Evolutionary conservation across 306 rosid species (phyloP), one percentile per base, ranked within the genome.

Genomic region (Phaseolus lunatus): DNA sequence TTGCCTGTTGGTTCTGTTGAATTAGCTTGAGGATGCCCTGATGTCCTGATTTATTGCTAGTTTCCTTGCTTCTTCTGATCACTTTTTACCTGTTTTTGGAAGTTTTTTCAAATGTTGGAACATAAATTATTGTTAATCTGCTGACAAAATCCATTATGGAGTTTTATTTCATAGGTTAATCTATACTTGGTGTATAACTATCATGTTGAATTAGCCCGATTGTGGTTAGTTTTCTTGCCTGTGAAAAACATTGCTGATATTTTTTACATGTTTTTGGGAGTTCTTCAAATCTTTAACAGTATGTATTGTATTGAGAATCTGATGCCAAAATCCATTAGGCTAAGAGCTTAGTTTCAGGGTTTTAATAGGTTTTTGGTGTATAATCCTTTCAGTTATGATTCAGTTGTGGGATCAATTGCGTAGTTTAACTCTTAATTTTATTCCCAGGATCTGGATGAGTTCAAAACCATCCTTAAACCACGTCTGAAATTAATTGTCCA

Each of bases 391-490:
- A 35, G 18, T 44, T 35, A 70, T 14, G 58, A 70, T 64, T 63
- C 67, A 39, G 41, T 65, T 86, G n/a, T 59, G 35, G 39, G 78
- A 56, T 59, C 80, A 63, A 54, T 65, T 63, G 3, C 33, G 43
- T 62, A 72, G 54, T 65, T 79, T 65, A 76, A 58, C 57, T 45
- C 70, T 54, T 70, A 70, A 68, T 84, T 81, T 79, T 67, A 83
- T 83, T 78, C 27, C 65, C 83, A 92, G 99, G 99, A 92, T 87
- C 93, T 96, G 67, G 98, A 96, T 78, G 99, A 96, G 88, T 96
- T 96, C 84, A 96, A 88, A 88, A 91, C 91, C 80, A 96, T 96
- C 82, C 98, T 96, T 57, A 96, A 96, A 87, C 98, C 99, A 18
- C 97, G 99, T 78, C 81, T 96, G 86, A 96, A 92, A 84, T 84